Conservation (phyloP, 176 grass and related monocot genomes). For the Poa pratensis region DNA sequence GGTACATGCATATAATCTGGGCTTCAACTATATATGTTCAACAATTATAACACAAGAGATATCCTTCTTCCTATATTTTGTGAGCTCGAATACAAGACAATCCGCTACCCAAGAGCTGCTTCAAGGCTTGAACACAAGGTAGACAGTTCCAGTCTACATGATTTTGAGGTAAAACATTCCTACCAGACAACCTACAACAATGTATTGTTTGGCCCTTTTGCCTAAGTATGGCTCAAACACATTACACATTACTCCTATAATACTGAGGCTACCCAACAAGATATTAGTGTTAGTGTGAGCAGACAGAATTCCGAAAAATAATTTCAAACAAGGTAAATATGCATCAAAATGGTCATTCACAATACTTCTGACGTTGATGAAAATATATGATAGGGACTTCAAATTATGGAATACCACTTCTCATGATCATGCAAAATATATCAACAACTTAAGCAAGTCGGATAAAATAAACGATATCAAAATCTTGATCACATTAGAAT, state of each 20-base stretch:
- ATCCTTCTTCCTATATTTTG: not conserved
- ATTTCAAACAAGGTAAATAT: not conserved
- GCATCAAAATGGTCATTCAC: not conserved
- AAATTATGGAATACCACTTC: not conserved
- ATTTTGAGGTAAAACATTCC: not conserved
- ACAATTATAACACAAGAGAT: not conserved
- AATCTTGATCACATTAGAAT: not conserved
- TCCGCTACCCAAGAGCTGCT: not conserved
- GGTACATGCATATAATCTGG: not conserved
- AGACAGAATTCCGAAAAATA: slow-evolving; percentile 3
- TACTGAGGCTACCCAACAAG: not conserved
- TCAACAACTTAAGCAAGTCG: not conserved
- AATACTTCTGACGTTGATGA: not conserved
- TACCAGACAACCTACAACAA: not conserved
- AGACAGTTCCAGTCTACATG: not conserved
- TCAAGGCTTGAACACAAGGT: not conserved
- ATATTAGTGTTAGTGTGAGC: not conserved
- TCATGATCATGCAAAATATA: not conserved
- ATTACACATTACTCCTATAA: not conserved
- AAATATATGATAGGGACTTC: not conserved
- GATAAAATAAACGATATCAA: slow-evolving; percentile 17
- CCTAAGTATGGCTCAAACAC: not conserved
- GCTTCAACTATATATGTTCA: not conserved
- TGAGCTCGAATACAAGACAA: not conserved
- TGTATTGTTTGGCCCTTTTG: not conserved